Evolutionary conservation across 2,329 filamentous ascomycete genomes (phyloP).

Genomic region (Alternaria alternata): DNA sequence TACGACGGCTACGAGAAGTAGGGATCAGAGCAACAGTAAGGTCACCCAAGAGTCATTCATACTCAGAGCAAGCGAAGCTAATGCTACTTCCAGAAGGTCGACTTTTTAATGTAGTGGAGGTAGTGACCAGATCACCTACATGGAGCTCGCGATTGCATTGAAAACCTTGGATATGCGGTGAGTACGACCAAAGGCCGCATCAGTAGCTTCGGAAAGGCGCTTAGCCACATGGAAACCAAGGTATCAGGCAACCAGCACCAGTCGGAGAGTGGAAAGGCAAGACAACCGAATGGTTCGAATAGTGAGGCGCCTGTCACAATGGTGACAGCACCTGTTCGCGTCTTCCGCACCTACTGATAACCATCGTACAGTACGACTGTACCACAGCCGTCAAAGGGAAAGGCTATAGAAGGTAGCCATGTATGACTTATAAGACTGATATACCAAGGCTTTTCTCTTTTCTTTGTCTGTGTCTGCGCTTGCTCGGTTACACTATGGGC

Average conservation of each 20-base stretch:
- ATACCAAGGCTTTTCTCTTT: not conserved
- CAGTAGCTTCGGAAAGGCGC: not conserved
- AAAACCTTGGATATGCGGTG: not conserved
- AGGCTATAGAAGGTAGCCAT: not conserved
- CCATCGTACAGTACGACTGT: not conserved
- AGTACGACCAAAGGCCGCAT: not conserved
- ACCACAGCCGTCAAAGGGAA: not conserved
- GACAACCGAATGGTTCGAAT: not conserved
- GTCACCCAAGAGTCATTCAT: not conserved
- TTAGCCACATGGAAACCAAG: not conserved
- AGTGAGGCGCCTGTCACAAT: not conserved
- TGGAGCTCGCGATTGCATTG: not conserved
- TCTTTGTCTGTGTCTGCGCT: not conserved
- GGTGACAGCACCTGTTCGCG: slow-evolving; percentile 1
- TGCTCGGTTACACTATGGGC: not conserved
- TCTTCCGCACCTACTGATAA: not conserved
- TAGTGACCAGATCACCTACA: not conserved
- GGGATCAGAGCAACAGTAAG: not conserved
- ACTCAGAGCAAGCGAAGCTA: not conserved
- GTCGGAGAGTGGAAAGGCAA: not conserved
- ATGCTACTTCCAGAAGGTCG: not conserved
- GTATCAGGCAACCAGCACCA: not conserved
- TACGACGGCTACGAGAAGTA: not conserved
- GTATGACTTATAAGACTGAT: not conserved
- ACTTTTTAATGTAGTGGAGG: not conserved